Evolutionary conservation across 164 flowering plant species (phyloP).

Genomic region (Berberis thunbergii): DNA sequence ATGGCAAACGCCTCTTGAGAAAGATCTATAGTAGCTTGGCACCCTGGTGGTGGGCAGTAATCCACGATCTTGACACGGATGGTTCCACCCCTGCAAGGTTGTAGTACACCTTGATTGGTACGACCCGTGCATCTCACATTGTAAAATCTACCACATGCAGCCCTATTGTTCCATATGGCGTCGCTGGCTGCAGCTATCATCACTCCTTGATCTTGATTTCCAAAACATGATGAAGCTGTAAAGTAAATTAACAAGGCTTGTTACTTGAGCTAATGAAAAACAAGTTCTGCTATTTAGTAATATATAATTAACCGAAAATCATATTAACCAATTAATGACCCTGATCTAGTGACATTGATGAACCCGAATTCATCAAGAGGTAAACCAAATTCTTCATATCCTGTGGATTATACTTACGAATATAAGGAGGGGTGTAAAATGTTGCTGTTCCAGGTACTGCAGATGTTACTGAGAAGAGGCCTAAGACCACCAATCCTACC

Average conservation of each 20-base stretch:
- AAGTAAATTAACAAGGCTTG: neutral
- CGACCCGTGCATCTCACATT: neutral
- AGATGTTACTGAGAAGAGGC: too few relatives aligned
- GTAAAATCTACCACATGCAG: neutral
- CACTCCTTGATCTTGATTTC: neutral
- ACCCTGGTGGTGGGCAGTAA: constrained; percentile 3
- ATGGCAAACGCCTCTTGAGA: constrained; percentile 15
- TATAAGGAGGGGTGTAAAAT: too few relatives aligned
- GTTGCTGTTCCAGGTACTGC: too few relatives aligned
- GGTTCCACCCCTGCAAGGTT: constrained; percentile 1
- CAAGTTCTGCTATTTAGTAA: too few relatives aligned
- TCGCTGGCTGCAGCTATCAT: constrained; percentile 3
- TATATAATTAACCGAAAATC: too few relatives aligned
- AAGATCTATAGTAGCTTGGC: constrained; percentile 9
- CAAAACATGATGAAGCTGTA: constrained; percentile 1
- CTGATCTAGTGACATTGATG: too few relatives aligned
- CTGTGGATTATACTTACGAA: too few relatives aligned
- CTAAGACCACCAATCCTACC: too few relatives aligned
- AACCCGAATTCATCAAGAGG: too few relatives aligned
- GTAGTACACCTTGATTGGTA: neutral
- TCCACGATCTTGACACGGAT: constrained; percentile 2
- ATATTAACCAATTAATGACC: too few relatives aligned
- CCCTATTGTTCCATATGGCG: neutral
- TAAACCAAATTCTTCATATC: too few relatives aligned
- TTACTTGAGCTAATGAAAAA: too few relatives aligned